Evolutionary conservation across 2,329 filamentous ascomycete species (phyloP).

Genomic region (Penicillium sp.): DNA sequence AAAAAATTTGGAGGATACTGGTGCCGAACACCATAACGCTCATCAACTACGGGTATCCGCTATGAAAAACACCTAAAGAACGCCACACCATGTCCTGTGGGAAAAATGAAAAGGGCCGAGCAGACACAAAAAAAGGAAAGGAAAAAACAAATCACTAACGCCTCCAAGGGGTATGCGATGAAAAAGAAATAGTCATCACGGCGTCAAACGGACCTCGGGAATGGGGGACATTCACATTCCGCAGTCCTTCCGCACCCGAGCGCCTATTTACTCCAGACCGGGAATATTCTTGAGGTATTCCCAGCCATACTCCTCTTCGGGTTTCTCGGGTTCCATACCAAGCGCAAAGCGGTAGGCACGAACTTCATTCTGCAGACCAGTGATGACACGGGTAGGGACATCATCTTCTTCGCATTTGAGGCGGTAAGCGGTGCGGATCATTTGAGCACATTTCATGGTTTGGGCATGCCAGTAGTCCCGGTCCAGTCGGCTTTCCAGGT

Average conservation of each 20-base stretch:
- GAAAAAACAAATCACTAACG: neutral
- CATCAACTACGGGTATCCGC: constrained; percentile 10
- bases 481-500: constrained; percentile 48
- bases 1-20: neutral
- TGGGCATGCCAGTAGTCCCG: constrained; percentile 50
- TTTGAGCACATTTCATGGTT: constrained; percentile 47
- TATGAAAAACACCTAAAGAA: constrained; percentile 5
- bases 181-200: constrained; percentile 13
- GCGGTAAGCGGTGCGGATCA: constrained; percentile 48
- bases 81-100: neutral
- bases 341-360: constrained; percentile 47
- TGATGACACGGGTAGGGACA: constrained; percentile 42
- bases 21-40: neutral
- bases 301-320: constrained; percentile 50
- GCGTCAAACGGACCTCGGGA: constrained; percentile 6
- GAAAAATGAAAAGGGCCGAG: neutral
- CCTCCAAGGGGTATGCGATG: constrained; percentile 4
- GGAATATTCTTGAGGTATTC: constrained; percentile 46
- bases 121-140: neutral
- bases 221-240: constrained; percentile 18
- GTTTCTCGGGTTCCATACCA: constrained; percentile 47
- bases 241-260: neutral
- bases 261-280: constrained; percentile 28
- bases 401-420: constrained; percentile 49
- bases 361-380: constrained; percentile 49